Conservation (phyloP, 495 filamentous ascomycete species). For the Penicillium verhagenii region DNA sequence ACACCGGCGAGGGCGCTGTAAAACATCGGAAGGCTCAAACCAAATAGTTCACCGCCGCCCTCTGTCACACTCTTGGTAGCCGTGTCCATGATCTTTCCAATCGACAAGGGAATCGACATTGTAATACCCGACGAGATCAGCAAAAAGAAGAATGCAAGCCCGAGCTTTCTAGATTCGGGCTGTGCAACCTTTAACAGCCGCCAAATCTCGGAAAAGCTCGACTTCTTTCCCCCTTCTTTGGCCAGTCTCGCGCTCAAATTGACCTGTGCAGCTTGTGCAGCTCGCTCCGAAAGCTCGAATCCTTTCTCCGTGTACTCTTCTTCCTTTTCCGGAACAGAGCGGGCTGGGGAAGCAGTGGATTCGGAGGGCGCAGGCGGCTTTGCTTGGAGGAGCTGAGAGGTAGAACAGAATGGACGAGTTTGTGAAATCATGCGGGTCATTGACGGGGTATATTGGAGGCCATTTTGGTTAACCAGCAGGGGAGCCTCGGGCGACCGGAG, state of each 20-base stretch:
- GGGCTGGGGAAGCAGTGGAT: conserved; percentile 11
- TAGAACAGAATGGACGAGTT: conserved; percentile 30
- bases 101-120: conserved; percentile 93
- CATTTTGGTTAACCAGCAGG: conserved; percentile 16
- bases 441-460: conserved; percentile 8
- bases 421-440: conserved; percentile 23
- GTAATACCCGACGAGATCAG: conserved; percentile 85
- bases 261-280: conserved; percentile 80
- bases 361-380: conserved; percentile 23
- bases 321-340: conserved; percentile 25
- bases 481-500: conserved; percentile 16
- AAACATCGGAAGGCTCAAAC: conserved; percentile 71
- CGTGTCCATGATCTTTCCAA: conserved; percentile 91
- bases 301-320: conserved; percentile 54
- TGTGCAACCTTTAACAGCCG: conserved; percentile 84
- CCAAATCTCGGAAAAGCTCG: conserved; percentile 75
- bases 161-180: conserved; percentile 78
- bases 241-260: conserved; percentile 84
- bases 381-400: conserved; percentile 27
- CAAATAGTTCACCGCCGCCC: conserved; percentile 61
- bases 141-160: conserved; percentile 75
- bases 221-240: conserved; percentile 72
- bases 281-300: conserved; percentile 72
- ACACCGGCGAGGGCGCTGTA: conserved; percentile 71
- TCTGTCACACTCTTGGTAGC: conserved; percentile 59